phyloP scores from a whole-genome alignment of 129 eudicot species.

The Apium graveolens region DNA sequence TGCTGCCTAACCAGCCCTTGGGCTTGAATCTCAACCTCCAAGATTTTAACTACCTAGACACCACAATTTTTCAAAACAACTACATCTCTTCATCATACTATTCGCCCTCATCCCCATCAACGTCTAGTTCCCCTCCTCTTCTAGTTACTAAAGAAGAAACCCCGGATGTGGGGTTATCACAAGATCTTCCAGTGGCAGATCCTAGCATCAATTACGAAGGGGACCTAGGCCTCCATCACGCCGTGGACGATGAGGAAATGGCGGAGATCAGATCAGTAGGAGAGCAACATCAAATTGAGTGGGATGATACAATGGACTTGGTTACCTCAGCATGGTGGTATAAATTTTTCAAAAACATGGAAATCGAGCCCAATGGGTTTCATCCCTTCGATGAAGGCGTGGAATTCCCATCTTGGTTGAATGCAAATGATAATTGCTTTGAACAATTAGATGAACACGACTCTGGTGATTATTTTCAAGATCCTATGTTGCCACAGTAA shows the following conservation, averaged over 20 bases:
- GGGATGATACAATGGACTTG: conserved; percentile 71
- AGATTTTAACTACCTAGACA: conserved; percentile 52
- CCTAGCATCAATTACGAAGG: neutral
- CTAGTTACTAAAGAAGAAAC: conserved; percentile 2
- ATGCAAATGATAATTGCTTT: conserved; percentile 39
- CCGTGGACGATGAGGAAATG: conserved; percentile 72
- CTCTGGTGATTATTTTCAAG: conserved; percentile 42
- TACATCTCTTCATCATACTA: conserved; percentile 6
- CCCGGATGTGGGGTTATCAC: neutral
- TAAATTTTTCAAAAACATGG: conserved; percentile 57
- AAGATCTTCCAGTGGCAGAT: conserved; percentile 25
- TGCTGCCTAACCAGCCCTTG: conserved; percentile 77
- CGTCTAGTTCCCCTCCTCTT: conserved; percentile 35
- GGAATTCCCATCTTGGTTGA: conserved; percentile 66
- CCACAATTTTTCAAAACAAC: conserved; percentile 32
- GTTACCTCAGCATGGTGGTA: conserved; percentile 76
- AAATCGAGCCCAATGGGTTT: conserved; percentile 23
- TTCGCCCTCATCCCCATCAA: conserved; percentile 11
- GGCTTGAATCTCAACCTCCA: conserved; percentile 84
- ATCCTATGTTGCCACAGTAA: conserved; percentile 76
- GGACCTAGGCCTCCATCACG: conserved; percentile 39
- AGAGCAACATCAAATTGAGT: conserved; percentile 73
- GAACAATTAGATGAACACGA: conserved; percentile 36
- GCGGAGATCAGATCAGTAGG: conserved; percentile 76
- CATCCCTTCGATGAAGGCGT: conserved; percentile 40